phyloP scores from a whole-genome alignment of 768 basidiomycete genomes.

The Jaapia argillacea region DNA sequence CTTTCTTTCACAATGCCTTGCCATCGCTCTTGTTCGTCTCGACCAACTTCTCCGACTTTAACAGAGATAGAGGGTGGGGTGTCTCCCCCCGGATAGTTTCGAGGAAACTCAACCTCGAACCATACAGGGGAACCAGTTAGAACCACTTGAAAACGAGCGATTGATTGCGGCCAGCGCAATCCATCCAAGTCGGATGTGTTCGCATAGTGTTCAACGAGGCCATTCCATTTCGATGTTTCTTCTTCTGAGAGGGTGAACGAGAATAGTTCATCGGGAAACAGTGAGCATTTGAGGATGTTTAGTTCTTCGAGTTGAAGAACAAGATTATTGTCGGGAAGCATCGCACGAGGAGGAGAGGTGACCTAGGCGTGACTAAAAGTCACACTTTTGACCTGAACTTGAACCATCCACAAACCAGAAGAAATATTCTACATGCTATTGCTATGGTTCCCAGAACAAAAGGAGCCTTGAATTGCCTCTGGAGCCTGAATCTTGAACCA shows the following conservation, averaged over 20 bases:
- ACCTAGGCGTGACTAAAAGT: too few species aligned
- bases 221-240: conserved; percentile 23
- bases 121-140: conserved; percentile 16
- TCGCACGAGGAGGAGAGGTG: neutral
- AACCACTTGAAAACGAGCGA: conserved; percentile 26
- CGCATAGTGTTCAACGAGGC: conserved; percentile 15
- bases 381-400: too few species aligned
- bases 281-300: conserved; percentile 47
- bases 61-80: conserved; percentile 23
- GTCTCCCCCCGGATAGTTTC: conserved; percentile 9
- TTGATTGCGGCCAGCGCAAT: conserved; percentile 10
- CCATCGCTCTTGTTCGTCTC: conserved; percentile 42
- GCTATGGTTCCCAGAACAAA: too few species aligned
- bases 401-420: too few species aligned
- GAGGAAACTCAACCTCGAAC: conserved; percentile 26
- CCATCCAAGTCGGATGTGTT: conserved; percentile 5
- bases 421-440: too few species aligned
- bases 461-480: too few species aligned
- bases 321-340: neutral
- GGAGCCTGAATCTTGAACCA: too few species aligned
- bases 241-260: conserved; percentile 26
- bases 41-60: conserved; percentile 35
- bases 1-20: conserved; percentile 28
- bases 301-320: conserved; percentile 36
- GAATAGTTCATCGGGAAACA: conserved; percentile 51